Conservation (phyloP, 257 asterid species). For the Ligustrum vulgare region DNA sequence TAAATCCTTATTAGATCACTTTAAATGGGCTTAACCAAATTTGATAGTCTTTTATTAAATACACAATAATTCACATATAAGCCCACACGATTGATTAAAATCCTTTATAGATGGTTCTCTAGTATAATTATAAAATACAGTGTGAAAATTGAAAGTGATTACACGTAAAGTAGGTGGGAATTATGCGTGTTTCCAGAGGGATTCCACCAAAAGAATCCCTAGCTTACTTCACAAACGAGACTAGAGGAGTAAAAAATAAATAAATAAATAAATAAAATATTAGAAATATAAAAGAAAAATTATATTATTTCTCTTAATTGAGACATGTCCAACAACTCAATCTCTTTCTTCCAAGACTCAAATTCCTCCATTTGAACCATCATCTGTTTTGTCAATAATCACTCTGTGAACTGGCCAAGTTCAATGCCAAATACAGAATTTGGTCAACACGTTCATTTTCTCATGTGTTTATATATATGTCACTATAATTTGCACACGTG, state of each 20-base stretch:
- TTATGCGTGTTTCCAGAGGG: constrained; percentile 25
- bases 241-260: constrained; percentile 20
- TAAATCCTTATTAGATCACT: no score
- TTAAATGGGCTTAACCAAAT: no score
- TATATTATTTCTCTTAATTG: neutral
- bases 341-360: constrained; percentile 41
- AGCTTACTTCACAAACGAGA: constrained; percentile 25
- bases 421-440: constrained; percentile 2
- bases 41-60: no score
- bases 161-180: neutral
- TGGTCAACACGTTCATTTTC: neutral
- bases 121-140: neutral
- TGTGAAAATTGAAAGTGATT: constrained; percentile 21
- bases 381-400: neutral
- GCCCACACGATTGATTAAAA: no score
- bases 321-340: constrained; percentile 25
- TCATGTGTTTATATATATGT: neutral
- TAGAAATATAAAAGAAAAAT: neutral
- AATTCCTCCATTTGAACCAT: constrained; percentile 21
- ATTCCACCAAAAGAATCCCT: constrained; percentile 21
- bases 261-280: neutral
- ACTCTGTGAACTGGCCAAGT: constrained; percentile 16
- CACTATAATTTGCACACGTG: neutral
- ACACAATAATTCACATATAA: no score
- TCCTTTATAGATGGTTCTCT: no score